Percentiles rank a stretch among this genome's conserved stretches.
These are phyloP conservation scores for Populus davidiana DNA, from an alignment of 345 rosid genomes.

Conservation along the genomic window DNA sequence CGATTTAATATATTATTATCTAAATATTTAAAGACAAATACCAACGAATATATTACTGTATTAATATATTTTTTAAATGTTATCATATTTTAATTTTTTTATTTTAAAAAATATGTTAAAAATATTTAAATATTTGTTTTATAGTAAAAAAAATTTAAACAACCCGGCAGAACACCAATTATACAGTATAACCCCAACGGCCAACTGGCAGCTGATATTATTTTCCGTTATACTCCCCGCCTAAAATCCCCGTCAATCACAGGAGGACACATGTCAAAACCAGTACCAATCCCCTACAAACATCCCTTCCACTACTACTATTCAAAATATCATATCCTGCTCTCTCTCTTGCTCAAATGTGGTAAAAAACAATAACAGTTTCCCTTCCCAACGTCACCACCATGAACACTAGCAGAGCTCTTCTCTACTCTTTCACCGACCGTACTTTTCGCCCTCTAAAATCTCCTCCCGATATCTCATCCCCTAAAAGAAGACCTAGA, in stretches of 20 bases:
- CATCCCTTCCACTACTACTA: conserved; percentile 26
- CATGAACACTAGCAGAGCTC: conserved; percentile 56
- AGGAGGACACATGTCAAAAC: conserved; percentile 48
- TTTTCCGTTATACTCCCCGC: conserved; percentile 1
- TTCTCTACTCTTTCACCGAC: conserved; percentile 45
- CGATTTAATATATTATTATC: no score
- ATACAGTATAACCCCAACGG: background rate
- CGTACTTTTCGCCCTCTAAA: conserved; percentile 33
- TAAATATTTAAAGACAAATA: no score
- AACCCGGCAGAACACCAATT: no score
- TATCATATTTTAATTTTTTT: no score
- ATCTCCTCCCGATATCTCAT: conserved; percentile 26
- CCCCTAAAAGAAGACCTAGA: conserved; percentile 17
- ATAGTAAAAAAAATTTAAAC: no score
- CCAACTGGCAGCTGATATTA: background rate
- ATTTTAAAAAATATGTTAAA: no score
- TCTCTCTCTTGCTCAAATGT: conserved; percentile 12
- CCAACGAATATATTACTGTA: no score
- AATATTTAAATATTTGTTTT: no score
- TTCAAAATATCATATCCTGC: background rate
- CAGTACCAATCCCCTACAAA: conserved; percentile 41
- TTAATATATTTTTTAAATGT: no score
- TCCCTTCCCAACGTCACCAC: conserved; percentile 22
- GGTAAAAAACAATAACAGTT: conserved; percentile 14
- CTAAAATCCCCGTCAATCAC: conserved; percentile 8